Percentiles rank a stretch among this genome's conserved stretches.
These are phyloP conservation scores for Ceratocystis variospora DNA, from an alignment of 2,329 filamentous ascomycete species.

Conservation along the genomic window DNA sequence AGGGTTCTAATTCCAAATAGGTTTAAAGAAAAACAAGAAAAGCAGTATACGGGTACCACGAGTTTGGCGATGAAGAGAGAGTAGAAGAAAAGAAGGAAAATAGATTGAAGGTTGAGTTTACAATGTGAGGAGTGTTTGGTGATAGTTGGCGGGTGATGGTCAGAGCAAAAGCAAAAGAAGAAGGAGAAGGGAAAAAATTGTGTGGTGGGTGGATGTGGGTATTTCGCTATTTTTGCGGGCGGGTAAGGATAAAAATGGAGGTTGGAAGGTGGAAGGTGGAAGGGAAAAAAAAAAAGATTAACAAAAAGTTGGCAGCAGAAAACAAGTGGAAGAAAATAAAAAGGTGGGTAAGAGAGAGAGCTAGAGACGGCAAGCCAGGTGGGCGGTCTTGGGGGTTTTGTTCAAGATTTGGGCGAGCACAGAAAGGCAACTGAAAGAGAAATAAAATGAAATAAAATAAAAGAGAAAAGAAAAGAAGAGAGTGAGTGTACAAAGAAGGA, in stretches of 20 bases:
- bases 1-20: background rate
- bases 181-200: constrained; percentile 1
- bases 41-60: background rate
- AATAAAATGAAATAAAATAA: background rate
- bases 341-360: background rate
- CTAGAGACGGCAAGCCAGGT: background rate
- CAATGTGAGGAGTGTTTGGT: background rate
- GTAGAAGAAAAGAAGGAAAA: background rate
- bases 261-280: background rate
- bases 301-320: background rate
- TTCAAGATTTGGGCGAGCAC: background rate
- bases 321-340: background rate
- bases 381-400: background rate
- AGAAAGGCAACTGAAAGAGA: background rate
- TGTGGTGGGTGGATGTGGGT: background rate
- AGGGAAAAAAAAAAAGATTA: background rate
- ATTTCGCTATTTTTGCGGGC: background rate
- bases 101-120: background rate
- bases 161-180: background rate
- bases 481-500: background rate
- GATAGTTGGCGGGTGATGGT: constrained; percentile 12
- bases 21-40: background rate
- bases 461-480: background rate
- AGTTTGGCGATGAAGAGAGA: background rate
- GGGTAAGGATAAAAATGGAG: constrained; percentile 1